phyloP scores from a whole-genome alignment of 2,329 filamentous ascomycete genomes.

The Aciculosporium take region DNA sequence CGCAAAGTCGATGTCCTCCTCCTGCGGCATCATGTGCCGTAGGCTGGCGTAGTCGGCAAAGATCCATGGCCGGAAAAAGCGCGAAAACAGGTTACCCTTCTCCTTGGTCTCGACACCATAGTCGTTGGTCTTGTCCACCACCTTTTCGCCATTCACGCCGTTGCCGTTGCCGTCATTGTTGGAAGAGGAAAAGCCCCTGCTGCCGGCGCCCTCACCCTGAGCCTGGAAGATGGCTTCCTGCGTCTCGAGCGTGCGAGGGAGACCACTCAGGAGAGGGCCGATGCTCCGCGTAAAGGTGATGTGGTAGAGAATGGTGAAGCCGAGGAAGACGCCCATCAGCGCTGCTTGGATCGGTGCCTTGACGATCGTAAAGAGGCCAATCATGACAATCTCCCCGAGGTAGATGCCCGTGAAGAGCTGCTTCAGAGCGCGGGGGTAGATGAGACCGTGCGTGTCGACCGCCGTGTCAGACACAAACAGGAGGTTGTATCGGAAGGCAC shows the following conservation, averaged over 20 bases:
- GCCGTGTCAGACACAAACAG: slow-evolving; percentile 66
- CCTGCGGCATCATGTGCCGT: slow-evolving; percentile 53
- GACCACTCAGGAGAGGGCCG: slow-evolving; percentile 54
- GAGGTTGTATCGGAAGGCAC: slow-evolving; percentile 76
- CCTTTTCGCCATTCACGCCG: slow-evolving; percentile 6
- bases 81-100: slow-evolving; percentile 38
- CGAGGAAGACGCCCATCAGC: slow-evolving; percentile 59
- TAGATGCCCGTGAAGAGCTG: slow-evolving; percentile 75
- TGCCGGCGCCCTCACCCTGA: slow-evolving; percentile 11
- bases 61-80: slow-evolving; percentile 62
- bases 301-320: slow-evolving; percentile 68
- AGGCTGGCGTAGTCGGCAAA: slow-evolving; percentile 59
- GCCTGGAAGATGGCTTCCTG: slow-evolving; percentile 26
- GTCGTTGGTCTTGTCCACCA: slow-evolving; percentile 10
- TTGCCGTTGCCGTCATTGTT: slow-evolving; percentile 5
- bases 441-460: slow-evolving; percentile 77
- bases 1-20: slow-evolving; percentile 26
- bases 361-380: slow-evolving; percentile 66
- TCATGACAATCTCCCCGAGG: slow-evolving; percentile 61
- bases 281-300: slow-evolving; percentile 56
- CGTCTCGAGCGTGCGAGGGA: slow-evolving; percentile 48
- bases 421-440: slow-evolving; percentile 78
- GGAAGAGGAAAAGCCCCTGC: slow-evolving; percentile 9
- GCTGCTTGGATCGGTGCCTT: slow-evolving; percentile 54
- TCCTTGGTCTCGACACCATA: slow-evolving; percentile 28